Conservation (phyloP, 768 basidiomycete genomes). For the Erythrobasidium yunnanense region DNA sequence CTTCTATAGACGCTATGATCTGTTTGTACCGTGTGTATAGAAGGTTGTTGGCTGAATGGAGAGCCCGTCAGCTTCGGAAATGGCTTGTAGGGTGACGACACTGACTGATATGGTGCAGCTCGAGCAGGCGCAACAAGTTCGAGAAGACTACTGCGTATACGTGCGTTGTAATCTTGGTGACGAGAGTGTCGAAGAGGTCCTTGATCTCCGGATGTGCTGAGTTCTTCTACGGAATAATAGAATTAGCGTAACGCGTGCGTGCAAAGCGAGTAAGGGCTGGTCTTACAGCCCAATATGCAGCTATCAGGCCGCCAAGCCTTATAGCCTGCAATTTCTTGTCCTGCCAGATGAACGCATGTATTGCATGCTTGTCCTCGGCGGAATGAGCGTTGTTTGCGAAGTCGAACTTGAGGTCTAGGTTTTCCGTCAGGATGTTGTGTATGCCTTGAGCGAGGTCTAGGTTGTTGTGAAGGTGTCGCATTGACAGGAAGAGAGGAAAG, state of each 20-base stretch:
- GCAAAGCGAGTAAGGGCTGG: background rate
- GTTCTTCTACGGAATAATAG: background rate
- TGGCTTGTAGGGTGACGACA: no score
- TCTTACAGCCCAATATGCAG: background rate
- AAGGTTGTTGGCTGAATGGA: no score
- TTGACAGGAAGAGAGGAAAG: slow-evolving; percentile 7
- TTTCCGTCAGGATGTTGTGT: background rate
- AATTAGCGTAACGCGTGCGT: background rate
- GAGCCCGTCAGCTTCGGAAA: no score
- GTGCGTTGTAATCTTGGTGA: no score
- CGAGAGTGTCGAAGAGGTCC: no score
- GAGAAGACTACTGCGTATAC: no score
- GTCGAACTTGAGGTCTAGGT: background rate
- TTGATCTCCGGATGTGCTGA: background rate
- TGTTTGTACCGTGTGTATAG: no score
- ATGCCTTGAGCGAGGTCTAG: background rate
- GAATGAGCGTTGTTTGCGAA: background rate
- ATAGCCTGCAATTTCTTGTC: background rate
- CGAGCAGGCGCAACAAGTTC: no score
- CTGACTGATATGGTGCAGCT: no score
- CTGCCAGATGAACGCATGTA: background rate
- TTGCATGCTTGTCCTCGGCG: background rate
- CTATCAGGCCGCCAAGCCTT: background rate
- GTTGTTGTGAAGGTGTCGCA: slow-evolving; percentile 1
- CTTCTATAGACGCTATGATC: no score